phyloP scores from a whole-genome alignment of 1,139 yeast species.

The Candida dubliniensis region DNA sequence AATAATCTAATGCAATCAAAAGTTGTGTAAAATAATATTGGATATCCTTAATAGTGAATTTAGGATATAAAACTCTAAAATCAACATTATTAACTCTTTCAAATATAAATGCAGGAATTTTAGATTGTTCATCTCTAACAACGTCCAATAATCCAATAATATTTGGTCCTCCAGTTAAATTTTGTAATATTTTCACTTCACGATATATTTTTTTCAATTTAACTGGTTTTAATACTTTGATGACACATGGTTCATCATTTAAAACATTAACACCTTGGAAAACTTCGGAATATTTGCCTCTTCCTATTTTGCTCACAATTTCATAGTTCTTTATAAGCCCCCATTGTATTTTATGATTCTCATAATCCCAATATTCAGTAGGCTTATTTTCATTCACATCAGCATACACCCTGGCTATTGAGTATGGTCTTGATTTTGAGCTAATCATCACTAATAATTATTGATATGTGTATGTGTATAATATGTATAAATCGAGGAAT shows the following conservation, averaged over 20 bases:
- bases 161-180: constrained; percentile 74
- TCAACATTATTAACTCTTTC: constrained; percentile 73
- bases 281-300: constrained; percentile 97
- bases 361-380: constrained; percentile 92
- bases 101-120: constrained; percentile 74
- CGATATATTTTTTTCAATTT: constrained; percentile 77
- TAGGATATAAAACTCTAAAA: constrained; percentile 69
- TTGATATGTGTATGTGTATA: constrained; percentile 4
- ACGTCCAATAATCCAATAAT: constrained; percentile 67
- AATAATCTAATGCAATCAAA: constrained; percentile 69
- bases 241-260: constrained; percentile 57
- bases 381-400: constrained; percentile 82
- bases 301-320: constrained; percentile 86
- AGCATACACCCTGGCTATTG: constrained; percentile 85
- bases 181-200: constrained; percentile 73
- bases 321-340: constrained; percentile 80
- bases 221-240: constrained; percentile 77
- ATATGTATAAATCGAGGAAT: background rate
- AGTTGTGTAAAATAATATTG: constrained; percentile 71
- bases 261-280: constrained; percentile 64
- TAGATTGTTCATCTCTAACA: constrained; percentile 71
- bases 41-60: constrained; percentile 60
- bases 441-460: constrained; percentile 21
- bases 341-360: constrained; percentile 68
- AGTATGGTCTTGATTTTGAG: constrained; percentile 41